A percentile compares a stretch with the other conserved stretches of the same genome.
These are phyloP conservation scores for Anthoceros angustus DNA, from an alignment of 225 moss, liverwort and hornwort species.

Conservation along the genomic window DNA sequence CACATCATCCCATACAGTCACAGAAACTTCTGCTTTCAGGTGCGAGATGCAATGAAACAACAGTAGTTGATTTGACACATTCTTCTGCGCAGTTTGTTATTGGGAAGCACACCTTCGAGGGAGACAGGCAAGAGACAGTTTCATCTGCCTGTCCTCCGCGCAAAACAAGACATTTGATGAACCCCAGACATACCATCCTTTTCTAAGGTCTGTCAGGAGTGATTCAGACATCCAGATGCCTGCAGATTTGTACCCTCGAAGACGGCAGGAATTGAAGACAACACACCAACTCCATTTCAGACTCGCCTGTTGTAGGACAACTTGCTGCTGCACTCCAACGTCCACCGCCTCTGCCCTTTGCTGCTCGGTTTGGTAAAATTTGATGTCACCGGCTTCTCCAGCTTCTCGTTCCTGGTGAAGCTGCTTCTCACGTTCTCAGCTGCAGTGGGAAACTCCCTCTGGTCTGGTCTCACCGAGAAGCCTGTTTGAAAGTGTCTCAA, in stretches of 20 bases:
- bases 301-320: conserved; percentile 1
- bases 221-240: not conserved
- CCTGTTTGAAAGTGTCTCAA: not conserved
- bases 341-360: conserved; percentile 3
- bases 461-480: not conserved
- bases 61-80: no score
- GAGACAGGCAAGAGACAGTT: no score
- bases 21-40: no score
- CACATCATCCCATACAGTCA: no score
- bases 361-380: not conserved
- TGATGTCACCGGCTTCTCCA: not conserved
- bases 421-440: not conserved
- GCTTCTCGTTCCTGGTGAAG: not conserved
- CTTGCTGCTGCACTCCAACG: conserved; percentile 4
- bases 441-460: conserved; percentile 2
- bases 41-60: no score
- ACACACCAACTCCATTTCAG: not conserved
- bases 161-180: no score
- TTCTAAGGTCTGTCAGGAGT: not conserved
- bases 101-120: no score
- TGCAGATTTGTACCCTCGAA: not conserved
- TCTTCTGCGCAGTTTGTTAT: no score
- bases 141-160: no score
- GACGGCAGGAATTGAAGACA: not conserved
- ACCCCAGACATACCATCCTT: no score